Conservation (phyloP, 139 green algal genomes). For the Limnomonas spitsbergensis region DNA sequence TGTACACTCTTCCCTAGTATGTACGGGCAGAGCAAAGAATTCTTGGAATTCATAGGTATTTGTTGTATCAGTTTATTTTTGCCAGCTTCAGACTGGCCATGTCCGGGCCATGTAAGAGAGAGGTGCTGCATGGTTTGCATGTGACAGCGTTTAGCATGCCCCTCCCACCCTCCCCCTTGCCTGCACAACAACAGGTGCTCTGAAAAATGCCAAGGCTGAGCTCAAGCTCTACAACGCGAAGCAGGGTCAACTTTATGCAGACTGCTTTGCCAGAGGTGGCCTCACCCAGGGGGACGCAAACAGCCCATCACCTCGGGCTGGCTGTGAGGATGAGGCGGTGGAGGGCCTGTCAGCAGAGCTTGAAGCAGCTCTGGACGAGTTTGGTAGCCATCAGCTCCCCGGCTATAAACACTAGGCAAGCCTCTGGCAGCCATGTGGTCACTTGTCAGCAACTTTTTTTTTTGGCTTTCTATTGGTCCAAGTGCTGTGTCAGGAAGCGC, state of each 20-base stretch:
- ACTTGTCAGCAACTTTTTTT: no score
- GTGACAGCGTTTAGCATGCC: background rate
- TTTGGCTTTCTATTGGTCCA: no score
- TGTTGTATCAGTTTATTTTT: no score
- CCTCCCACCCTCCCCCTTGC: background rate
- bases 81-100: no score
- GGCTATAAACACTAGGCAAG: no score
- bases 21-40: background rate
- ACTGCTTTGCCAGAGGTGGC: background rate
- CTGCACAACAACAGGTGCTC: background rate
- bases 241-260: background rate
- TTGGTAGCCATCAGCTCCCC: background rate
- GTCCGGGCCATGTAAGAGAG: no score
- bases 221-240: background rate
- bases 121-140: background rate
- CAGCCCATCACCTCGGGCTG: background rate
- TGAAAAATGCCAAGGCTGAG: background rate
- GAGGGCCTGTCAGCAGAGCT: background rate
- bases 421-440: no score
- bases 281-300: background rate
- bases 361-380: background rate
- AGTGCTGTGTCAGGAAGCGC: no score
- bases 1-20: background rate
- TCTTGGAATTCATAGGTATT: no score
- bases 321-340: background rate